These are phyloP conservation scores for Prosopis cineraria DNA, from an alignment of 306 rosid genomes.

Conservation along the genomic window DNA sequence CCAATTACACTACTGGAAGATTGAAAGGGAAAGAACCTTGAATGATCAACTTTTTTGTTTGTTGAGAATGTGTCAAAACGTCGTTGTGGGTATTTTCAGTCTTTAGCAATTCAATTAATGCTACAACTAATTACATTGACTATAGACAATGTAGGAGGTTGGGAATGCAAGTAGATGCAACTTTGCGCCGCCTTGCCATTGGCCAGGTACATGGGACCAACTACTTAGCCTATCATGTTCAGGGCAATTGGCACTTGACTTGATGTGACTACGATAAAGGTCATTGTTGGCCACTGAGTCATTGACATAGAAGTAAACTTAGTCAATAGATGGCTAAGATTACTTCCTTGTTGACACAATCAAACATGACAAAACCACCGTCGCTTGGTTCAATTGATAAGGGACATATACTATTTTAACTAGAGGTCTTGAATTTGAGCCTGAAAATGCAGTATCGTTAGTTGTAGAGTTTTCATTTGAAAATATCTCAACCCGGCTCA, in stretches of 20 bases:
- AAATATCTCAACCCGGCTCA: too few species aligned
- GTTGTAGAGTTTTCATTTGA: too few species aligned
- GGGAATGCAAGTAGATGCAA: background rate
- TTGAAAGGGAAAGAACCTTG: background rate
- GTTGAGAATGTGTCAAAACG: background rate
- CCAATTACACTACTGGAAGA: background rate
- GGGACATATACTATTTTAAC: too few species aligned
- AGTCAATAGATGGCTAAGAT: background rate
- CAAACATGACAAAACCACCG: too few species aligned
- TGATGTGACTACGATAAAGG: background rate
- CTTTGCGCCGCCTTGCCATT: background rate
- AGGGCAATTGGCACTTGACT: background rate
- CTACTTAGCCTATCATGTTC: background rate
- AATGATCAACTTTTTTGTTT: background rate
- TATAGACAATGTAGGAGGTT: background rate
- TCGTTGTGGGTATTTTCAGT: background rate
- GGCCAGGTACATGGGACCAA: background rate
- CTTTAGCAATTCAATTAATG: background rate
- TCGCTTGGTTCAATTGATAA: too few species aligned
- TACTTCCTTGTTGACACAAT: background rate
- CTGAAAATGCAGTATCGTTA: too few species aligned
- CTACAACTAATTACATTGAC: too few species aligned
- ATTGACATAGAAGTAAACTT: background rate
- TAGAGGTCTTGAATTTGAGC: too few species aligned
- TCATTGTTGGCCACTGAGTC: background rate